Base-by-base conservation (phyloP, 768 basidiomycete genomes). In the Rhizopogon vesiculosus region DNA sequence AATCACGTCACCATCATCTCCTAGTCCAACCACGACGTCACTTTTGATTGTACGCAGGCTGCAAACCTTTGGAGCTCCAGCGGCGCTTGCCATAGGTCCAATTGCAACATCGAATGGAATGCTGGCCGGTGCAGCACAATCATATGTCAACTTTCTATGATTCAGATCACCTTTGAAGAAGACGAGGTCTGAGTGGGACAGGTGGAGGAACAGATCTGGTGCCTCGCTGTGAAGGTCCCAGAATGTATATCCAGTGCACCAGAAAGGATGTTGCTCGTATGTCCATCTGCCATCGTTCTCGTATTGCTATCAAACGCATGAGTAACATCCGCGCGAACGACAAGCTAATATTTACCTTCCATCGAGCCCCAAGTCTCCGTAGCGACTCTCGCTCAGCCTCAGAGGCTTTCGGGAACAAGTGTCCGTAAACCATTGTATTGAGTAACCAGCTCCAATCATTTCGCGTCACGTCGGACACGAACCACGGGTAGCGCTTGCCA, bases 161-260 rank as follows among this genome's bases (percentile, higher is more conserved):
- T 96, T 96, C 19, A 96, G 74, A 66, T 94, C 92, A 12, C 95
- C 95, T 74, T 98, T 98, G 82, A 97, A 97, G 67, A 83, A 79
- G 64, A 97, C 95, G 44, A 98, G 83, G 66, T 97, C 90, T 33
- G 91, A 91, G 35, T 85, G 85, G 55, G 91, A 88, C 40, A 98
- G 85, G 68, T 96, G 87, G 52, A 96, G 81, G 81, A 96, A 98
- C 49, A 97, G 73, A 78, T 93, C 92, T 2, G 91, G 92, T 0
- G 90, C 90, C 69, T 93, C 91, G 57, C 78, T 76, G 59, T 86
- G 87, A 45, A 92, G 69, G 53, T 92, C 89, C 91, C 91, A 93
- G 76, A 85, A 96, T 41, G 93, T 95, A 75, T 91, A 95, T 6
- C 93, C 94, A n/a, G 92, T 91, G 69, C 91, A 93, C 91, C 91